Base-by-base conservation (phyloP, 2,329 filamentous ascomycete genomes). In the Penicillium sp. region DNA sequence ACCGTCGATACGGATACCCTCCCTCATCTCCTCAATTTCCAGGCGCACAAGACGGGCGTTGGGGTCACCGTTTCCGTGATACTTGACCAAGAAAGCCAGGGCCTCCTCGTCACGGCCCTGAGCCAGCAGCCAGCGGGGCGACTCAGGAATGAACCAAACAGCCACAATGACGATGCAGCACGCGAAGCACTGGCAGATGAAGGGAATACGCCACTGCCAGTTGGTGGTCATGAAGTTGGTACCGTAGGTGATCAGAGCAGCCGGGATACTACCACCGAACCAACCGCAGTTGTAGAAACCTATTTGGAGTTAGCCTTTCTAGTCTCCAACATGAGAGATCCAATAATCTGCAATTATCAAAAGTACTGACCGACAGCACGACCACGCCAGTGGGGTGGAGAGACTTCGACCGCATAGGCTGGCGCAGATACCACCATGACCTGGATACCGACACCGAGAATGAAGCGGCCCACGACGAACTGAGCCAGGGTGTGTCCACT, bases 81-180 rank as follows among this genome's bases (percentile, higher is more conserved):
- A 62, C 33, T 62, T 62, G 12, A 45, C 49, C 28, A 62, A 45
- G 43, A 62, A 61, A 2, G 52, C 55, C 11, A 41, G 11, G 2
- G 60, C 60, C 32, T 60, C 56, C 35, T 55, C 50, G 1, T 61
- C 52, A 5, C 56, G 47, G 33, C 59, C 59, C 13, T 62, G 58
- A 12, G 60, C 29, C 2, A 62, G 50, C 12, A 59, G 58, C 56
- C 57, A 85, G 1, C 84, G 73, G 0, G 83, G 83, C 0, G 80
- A 83, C 53, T 87, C 84, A 0, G 83, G 84, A 59, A 86, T 81
- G 65, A 84, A 80, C 74, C 79, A 81, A 28, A 84, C 76, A 8
- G 74, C 61, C 1, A 56, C 53, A 46, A 85, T 69, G 1, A 85
- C 72, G 1, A 78, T 47, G 2, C 84, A 49, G 0, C 84, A 75